Conservation (phyloP, 2,329 filamentous ascomycete genomes). For the Thelonectria discophora region DNA sequence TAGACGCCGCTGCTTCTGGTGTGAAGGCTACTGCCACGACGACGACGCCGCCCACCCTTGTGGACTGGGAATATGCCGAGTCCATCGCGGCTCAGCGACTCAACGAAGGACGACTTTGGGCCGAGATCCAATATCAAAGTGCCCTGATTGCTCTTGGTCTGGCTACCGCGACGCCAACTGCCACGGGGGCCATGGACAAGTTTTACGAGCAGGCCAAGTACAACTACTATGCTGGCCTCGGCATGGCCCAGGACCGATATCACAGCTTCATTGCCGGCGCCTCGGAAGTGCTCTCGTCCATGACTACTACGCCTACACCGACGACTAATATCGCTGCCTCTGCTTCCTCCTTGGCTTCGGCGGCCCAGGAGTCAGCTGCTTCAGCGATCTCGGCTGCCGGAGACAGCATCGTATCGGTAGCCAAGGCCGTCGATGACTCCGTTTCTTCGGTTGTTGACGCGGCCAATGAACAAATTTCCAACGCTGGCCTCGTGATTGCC, state of each 20-base stretch:
- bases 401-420: conserved; percentile 53
- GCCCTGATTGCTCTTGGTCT: conserved; percentile 72
- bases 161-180: conserved; percentile 65
- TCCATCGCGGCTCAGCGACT: conserved; percentile 76
- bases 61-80: conserved; percentile 61
- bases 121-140: conserved; percentile 75
- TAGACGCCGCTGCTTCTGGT: conserved; percentile 61
- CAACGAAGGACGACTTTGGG: conserved; percentile 73
- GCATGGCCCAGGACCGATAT: conserved; percentile 81
- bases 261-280: conserved; percentile 77
- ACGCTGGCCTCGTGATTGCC: conserved; percentile 50
- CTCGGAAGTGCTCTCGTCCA: conserved; percentile 71
- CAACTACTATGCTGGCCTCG: conserved; percentile 81
- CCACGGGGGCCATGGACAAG: conserved; percentile 62
- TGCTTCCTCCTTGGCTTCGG: conserved; percentile 60
- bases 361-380: conserved; percentile 56
- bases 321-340: conserved; percentile 63
- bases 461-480: conserved; percentile 50
- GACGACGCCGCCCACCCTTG: conserved; percentile 50
- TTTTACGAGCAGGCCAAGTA: conserved; percentile 68
- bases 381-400: conserved; percentile 52
- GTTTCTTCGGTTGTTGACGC: conserved; percentile 56
- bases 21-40: conserved; percentile 59
- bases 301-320: conserved; percentile 68
- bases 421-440: conserved; percentile 50